These are phyloP conservation scores for Dacryopinax primogenitus DNA, from an alignment of 768 basidiomycete genomes.

Conservation along the genomic window DNA sequence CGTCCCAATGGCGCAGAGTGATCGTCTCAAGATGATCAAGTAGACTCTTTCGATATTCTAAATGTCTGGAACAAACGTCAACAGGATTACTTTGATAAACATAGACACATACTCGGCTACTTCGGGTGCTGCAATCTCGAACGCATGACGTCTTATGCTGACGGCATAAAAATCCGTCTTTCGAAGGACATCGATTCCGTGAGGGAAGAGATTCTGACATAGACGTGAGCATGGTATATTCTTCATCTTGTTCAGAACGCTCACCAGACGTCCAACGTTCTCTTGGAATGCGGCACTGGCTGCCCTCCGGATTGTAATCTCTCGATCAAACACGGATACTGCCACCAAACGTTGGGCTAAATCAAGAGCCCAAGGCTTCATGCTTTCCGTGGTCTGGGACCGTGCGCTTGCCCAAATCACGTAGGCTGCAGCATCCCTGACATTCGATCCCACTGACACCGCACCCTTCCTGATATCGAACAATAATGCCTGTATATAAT, in stretches of 20 bases:
- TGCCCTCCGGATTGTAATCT: conserved; percentile 85
- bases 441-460: conserved; percentile 86
- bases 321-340: conserved; percentile 80
- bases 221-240: conserved; percentile 8
- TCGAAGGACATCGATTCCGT: conserved; percentile 85
- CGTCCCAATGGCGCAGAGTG: conserved; percentile 81
- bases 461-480: conserved; percentile 87
- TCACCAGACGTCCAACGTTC: conserved; percentile 83
- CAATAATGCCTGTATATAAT: conserved; percentile 53
- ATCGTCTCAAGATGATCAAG: conserved; percentile 61
- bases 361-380: conserved; percentile 47
- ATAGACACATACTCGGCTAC: conserved; percentile 60
- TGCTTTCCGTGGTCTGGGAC: conserved; percentile 45
- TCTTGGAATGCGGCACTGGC: conserved; percentile 98
- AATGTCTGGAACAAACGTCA: conserved; percentile 40
- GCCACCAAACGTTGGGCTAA: conserved; percentile 63
- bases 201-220: conserved; percentile 68
- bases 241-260: conserved; percentile 20
- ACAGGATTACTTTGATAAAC: conserved; percentile 14
- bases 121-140: conserved; percentile 69
- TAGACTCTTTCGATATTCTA: conserved; percentile 56
- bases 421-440: conserved; percentile 89
- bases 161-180: conserved; percentile 94
- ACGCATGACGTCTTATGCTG: conserved; percentile 70
- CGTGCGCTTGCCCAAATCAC: conserved; percentile 90